Base-by-base conservation (phyloP, 164 flowering plant species). In the Magnolia kwangsiensis region DNA sequence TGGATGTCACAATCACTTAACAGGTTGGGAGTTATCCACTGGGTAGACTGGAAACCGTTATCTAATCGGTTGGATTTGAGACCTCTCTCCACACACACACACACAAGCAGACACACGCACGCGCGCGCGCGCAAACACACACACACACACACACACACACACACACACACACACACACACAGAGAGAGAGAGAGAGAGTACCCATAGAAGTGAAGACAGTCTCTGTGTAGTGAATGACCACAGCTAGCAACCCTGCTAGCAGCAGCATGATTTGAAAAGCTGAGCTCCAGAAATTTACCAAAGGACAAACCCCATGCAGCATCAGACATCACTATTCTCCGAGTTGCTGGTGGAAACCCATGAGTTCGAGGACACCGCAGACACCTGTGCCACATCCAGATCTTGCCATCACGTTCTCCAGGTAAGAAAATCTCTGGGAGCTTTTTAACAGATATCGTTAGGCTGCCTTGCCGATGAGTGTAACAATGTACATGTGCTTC, bases 381-480 rank as follows among this genome's bases (percentile, higher is more conserved):
- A 81, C 99, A 96, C 78, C 99, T 83, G 73, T 94, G 99, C 99
- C 99, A 96, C 99, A 96, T 96, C 99, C 99, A 96, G 77, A 96
- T 94, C 86, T 92, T 96, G 63, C 98, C 98, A 58, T 94, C 98
- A 75, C 79, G 84, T 82, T 96, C 97, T 69, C 99, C 99, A 0
- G 92, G 94, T 79, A 96, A 83, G 63, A 85, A 76, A 80, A 84
- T 70, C 72, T 92, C 97, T 7, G 90, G 85, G 21, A 94, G 83
- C 76, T 89, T 91, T 83, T 91, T 93, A 63, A 96, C 99, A 67
- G 98, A 93, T 77, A 96, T 96, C 0, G 98, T 96, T 70, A 96
- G 98, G 55, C 89, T 92, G 16, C 99, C 99, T 81, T 96, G 98
- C 8, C 92, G 83, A 81, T 96, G 98, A 74, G 98, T 96, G 76